Evolutionary conservation across 192 early-diverging fungal species (phyloP).

Genomic region (Gigaspora rosea): DNA sequence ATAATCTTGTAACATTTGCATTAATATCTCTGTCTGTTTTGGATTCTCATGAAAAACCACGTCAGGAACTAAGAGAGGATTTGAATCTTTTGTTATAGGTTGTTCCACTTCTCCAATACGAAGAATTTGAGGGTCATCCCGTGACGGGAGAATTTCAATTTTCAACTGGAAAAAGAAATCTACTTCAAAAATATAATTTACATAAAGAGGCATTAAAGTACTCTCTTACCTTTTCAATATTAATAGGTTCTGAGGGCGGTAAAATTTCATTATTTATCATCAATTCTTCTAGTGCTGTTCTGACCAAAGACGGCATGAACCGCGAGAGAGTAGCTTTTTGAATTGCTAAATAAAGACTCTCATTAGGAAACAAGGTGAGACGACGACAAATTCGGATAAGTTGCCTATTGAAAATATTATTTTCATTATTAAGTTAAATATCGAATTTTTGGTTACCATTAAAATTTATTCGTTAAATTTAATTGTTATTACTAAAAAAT

Average conservation of each 20-base stretch:
- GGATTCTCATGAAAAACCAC: constrained; percentile 77
- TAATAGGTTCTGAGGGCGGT: constrained; percentile 35
- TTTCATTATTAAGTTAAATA: background rate
- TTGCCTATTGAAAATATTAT: constrained; percentile 49
- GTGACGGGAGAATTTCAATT: constrained; percentile 55
- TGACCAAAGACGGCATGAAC: constrained; percentile 71
- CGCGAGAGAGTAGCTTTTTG: constrained; percentile 68
- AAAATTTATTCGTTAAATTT: too few relatives aligned
- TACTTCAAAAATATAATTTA: background rate
- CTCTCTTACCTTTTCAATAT: constrained; percentile 38
- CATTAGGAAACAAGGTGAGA: constrained; percentile 61
- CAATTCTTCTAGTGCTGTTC: constrained; percentile 63
- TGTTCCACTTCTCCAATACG: constrained; percentile 57
- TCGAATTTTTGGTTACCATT: background rate
- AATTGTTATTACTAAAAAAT: too few relatives aligned
- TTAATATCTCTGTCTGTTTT: constrained; percentile 67
- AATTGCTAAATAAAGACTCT: constrained; percentile 62
- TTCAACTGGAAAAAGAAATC: constrained; percentile 32
- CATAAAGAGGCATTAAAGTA: background rate
- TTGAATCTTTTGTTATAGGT: constrained; percentile 49
- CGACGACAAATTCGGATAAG: constrained; percentile 71
- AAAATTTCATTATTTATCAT: constrained; percentile 58
- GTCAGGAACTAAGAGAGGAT: constrained; percentile 67
- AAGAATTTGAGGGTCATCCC: constrained; percentile 49
- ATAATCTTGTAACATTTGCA: constrained; percentile 80